phyloP scores from a whole-genome alignment of 306 rosid genomes.

The Inga leiocalycina region DNA sequence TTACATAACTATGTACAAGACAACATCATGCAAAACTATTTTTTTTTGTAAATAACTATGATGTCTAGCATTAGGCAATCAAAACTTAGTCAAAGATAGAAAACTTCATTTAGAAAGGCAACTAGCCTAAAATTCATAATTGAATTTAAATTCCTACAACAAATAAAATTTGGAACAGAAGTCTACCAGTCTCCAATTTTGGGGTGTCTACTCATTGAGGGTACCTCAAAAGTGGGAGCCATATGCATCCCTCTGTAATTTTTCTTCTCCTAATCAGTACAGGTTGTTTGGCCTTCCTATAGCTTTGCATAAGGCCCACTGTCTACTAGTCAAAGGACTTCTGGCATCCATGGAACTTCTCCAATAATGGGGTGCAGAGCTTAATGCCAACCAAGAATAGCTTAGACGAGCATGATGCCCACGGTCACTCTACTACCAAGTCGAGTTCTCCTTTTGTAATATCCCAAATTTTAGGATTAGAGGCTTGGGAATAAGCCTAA shows the following conservation, averaged over 20 bases:
- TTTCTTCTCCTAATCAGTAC: conserved; percentile 92
- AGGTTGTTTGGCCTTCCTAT: conserved; percentile 81
- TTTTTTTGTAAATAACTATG: not conserved
- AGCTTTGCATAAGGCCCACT: conserved; percentile 88
- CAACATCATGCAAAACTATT: conserved; percentile 13
- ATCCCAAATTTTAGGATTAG: no score
- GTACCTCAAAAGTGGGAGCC: conserved; percentile 65
- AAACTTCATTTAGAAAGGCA: conserved; percentile 15
- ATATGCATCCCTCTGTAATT: conserved; percentile 54
- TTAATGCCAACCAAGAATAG: no score
- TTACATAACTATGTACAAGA: conserved; percentile 3
- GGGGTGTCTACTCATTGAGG: conserved; percentile 96
- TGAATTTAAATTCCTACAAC: conserved; percentile 15
- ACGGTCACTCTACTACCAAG: no score
- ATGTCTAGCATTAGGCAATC: not conserved
- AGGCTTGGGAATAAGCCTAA: no score
- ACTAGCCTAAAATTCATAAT: conserved; percentile 32
- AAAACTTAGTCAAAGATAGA: conserved; percentile 27
- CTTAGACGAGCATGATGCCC: no score
- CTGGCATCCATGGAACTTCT: conserved; percentile 59
- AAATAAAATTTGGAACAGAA: not conserved
- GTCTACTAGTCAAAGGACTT: conserved; percentile 99
- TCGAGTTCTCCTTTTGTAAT: no score
- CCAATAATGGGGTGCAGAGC: no score
- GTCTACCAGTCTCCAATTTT: conserved; percentile 91